phyloP scores from a whole-genome alignment of 2,329 filamentous ascomycete genomes.

The Dendryphion nanum region DNA sequence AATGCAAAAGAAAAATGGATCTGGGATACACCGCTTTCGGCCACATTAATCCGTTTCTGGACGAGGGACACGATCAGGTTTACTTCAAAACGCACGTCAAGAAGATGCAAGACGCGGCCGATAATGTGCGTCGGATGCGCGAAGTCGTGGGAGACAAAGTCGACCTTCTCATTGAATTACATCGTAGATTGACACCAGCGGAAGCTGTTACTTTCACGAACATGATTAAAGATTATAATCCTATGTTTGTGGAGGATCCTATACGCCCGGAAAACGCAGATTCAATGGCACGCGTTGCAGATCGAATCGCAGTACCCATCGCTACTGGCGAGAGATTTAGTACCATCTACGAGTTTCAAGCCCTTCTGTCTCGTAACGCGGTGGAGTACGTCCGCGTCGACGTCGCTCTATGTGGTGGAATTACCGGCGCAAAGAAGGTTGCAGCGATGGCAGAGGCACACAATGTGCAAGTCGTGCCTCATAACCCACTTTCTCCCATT shows the following conservation, averaged over 20 bases:
- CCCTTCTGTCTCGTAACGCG: slow-evolving; percentile 2
- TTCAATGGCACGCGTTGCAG: slow-evolving; percentile 3
- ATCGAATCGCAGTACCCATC: slow-evolving; percentile 3
- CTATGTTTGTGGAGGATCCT: slow-evolving; percentile 5
- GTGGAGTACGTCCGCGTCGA: slow-evolving; percentile 4
- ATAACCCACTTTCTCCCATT: slow-evolving; percentile 4
- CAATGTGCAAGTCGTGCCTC: slow-evolving; percentile 4
- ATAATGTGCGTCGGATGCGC: slow-evolving; percentile 4
- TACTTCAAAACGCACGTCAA: slow-evolving; percentile 6
- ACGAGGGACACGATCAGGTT: slow-evolving; percentile 3
- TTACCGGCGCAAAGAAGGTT: slow-evolving; percentile 5
- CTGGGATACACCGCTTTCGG: slow-evolving; percentile 3
- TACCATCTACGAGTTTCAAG: slow-evolving; percentile 6
- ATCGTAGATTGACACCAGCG: slow-evolving; percentile 4
- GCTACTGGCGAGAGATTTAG: slow-evolving; percentile 3
- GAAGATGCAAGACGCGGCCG: slow-evolving; percentile 5
- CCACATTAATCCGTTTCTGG: slow-evolving; percentile 3
- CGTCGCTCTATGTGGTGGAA: slow-evolving; percentile 4
- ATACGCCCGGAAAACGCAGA: slow-evolving; percentile 4
- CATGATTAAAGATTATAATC: slow-evolving; percentile 2
- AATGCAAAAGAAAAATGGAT: slow-evolving; percentile 4
- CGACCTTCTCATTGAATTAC: slow-evolving; percentile 5
- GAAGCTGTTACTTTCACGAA: slow-evolving; percentile 4
- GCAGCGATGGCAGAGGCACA: slow-evolving; percentile 5
- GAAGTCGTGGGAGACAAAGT: slow-evolving; percentile 4